Percentiles rank a stretch among this genome's conserved stretches.
Evolutionary conservation across 768 basidiomycete genomes (phyloP).

Genomic region (Termitomyces titanicus): DNA sequence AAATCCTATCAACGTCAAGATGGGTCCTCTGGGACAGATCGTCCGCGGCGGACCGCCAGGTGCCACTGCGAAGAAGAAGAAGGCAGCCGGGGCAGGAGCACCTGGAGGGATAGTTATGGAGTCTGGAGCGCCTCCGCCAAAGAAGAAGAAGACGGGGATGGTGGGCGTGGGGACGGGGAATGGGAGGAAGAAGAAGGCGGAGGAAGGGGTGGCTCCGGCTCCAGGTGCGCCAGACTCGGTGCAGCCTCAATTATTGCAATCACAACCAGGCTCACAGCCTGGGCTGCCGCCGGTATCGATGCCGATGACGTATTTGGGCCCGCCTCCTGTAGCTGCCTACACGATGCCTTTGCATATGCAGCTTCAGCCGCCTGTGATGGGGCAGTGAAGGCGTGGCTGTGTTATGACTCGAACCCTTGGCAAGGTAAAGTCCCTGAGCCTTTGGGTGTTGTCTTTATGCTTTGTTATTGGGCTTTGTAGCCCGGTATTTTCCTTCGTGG

Average conservation of each 20-base stretch:
- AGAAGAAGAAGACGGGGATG: conserved; percentile 43
- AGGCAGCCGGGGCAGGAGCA: conserved; percentile 18
- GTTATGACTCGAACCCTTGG: neutral
- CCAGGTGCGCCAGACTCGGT: conserved; percentile 1
- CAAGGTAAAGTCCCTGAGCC: neutral
- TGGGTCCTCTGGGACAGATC: conserved; percentile 79
- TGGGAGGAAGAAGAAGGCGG: conserved; percentile 44
- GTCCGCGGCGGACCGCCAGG: conserved; percentile 44
- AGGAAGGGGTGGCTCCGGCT: conserved; percentile 5
- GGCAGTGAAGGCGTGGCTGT: conserved; percentile 4
- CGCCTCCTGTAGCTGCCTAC: conserved; percentile 11
- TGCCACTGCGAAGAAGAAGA: conserved; percentile 62
- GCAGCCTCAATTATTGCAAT: neutral
- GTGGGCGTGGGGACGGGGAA: conserved; percentile 40
- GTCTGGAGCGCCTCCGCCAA: conserved; percentile 18
- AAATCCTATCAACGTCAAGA: conserved; percentile 55
- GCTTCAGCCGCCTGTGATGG: conserved; percentile 10
- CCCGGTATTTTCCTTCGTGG: conserved; percentile 1
- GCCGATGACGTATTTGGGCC: conserved; percentile 6
- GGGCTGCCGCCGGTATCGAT: conserved; percentile 1
- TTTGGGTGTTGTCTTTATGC: neutral
- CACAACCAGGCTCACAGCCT: conserved; percentile 1
- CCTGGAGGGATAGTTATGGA: conserved; percentile 21
- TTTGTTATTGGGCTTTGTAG: neutral
- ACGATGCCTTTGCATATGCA: conserved; percentile 6